Evolutionary conservation across 257 asterid genomes (phyloP), one percentile per base, ranked within the genome.

Genomic region (Fraxinus pennsylvanica): DNA sequence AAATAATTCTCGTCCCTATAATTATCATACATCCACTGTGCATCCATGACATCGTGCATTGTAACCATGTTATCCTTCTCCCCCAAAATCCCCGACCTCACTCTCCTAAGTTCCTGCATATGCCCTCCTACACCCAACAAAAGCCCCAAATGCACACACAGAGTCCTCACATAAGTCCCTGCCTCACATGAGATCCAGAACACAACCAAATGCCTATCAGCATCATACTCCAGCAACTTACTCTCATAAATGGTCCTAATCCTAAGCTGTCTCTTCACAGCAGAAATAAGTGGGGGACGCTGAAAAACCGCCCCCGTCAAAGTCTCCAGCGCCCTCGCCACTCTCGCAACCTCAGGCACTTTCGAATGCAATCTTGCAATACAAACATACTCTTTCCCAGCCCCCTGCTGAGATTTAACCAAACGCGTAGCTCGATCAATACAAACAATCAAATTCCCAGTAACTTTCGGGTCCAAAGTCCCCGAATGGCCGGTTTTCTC

Each of bases 151-250:
- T 94, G 98, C 59, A 94, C 98, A 81, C 98, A 94, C 86, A 94
- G 71, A 0, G 97, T 94, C 86, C 98, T 86, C 63, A 94, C 98
- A 75, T 94, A 94, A 3, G 98, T 94, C 13, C 98, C 97, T 21
- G 98, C 98, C 90, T 94, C 97, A 65, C 98, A 94, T 0, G 96
- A 91, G 78, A 94, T 92, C 98, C 98, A 94, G 79, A 94, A 94
- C 47, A 94, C 97, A 80, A 91, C 96, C 85, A 94, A 84, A 82
- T 94, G 96, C 83, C 84, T 87, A 79, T 80, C 90, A 6, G 81
- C 89, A 73, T 94, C 98, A 74, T 88, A 94, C 85, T 94, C 97
- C 70, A 94, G 89, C 47, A 94, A 85, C 92, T 94, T 94, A 74
- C 97, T 94, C 66, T 94, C 98, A 36, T 94, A 92, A 32, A 94